phyloP scores from a whole-genome alignment of 352 stramenopile species.

The Phytophthora niederhauseri region DNA sequence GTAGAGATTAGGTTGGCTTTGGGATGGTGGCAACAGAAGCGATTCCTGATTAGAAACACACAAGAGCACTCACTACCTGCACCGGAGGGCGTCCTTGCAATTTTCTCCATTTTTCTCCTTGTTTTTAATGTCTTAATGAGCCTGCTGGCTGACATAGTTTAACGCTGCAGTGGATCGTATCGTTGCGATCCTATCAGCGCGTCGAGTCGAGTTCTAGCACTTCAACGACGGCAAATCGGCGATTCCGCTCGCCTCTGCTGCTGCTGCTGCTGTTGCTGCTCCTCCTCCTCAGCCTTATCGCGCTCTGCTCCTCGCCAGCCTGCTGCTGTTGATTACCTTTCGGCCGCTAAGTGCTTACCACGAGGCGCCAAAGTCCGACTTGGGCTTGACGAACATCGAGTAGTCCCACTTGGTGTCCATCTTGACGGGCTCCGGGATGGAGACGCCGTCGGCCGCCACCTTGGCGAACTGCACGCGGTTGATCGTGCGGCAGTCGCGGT shows the following conservation, averaged over 20 bases:
- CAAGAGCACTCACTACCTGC: no score
- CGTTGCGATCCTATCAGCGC: neutral
- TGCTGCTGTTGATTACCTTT: conserved; percentile 6
- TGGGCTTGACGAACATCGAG: conserved; percentile 86
- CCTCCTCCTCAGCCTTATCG: neutral
- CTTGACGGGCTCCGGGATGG: conserved; percentile 95
- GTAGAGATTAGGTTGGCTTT: conserved; percentile 37
- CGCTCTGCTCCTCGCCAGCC: neutral
- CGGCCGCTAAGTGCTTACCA: conserved; percentile 60
- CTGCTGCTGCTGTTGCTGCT: neutral
- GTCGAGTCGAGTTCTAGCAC: neutral
- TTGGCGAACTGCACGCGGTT: conserved; percentile 98
- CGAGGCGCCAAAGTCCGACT: conserved; percentile 89
- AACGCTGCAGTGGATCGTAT: conserved; percentile 10
- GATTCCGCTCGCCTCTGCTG: neutral
- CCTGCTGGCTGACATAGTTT: conserved; percentile 14
- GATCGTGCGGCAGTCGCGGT: conserved; percentile 98
- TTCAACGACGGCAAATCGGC: neutral
- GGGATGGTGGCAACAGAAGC: neutral
- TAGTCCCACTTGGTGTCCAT: conserved; percentile 96
- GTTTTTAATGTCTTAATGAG: conserved; percentile 20
- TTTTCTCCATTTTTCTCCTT: conserved; percentile 14
- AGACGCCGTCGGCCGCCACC: conserved; percentile 87
- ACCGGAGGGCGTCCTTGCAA: no score
- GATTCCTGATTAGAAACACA: conserved; percentile 18